Evolutionary conservation across 2,329 filamentous ascomycete genomes (phyloP), one percentile per base, ranked within the genome.

Genomic region (Penicillium polonicum): DNA sequence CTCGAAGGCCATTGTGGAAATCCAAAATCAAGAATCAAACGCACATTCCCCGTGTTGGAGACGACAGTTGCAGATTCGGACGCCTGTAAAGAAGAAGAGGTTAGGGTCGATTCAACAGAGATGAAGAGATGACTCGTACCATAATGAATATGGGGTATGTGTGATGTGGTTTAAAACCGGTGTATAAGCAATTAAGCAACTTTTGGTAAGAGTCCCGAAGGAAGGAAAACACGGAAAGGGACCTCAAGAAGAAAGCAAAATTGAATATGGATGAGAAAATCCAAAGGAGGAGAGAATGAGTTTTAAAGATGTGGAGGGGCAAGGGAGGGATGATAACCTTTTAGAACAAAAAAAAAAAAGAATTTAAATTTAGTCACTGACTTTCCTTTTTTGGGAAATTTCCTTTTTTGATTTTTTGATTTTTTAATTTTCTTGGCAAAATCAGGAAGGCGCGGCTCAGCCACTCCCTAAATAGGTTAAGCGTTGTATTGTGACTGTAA

Each of bases 41-140:
- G 72, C 70, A 78, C 75, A 75, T 77, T 78, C 71, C 74, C 75
- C 71, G 75, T 76, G 65, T 78, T 77, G 70, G 78, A 80, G 72
- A 79, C 60, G 68, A 72, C 71, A 59, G 75, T 77, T 66, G 76
- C 76, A 58, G 55, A 42, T 57, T 65, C 58, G 67, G 74, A 74
- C 69, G 71, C 71, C 74, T 76, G 50, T 48, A 49, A 1, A 25
- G 19, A 31, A 29, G 27, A 21, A 46, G 15, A 50, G 44, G 55
- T 55, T 27, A 41, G 25, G 29, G 29, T 36, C 29, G 15, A 12
- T 38, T 49, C 12, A 31, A 33, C 29, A 39, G n/a, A 5, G 9
- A 29, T 43, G 23, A 17, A 56, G 33, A 17, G 52, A 54, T 12
- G 10, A 29, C 42, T 59, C 67, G 38, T 67, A 68, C 66, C 67